These are phyloP conservation scores for Fusarium tuaranense DNA, from an alignment of 2,329 filamentous ascomycete genomes.

Conservation along the genomic window DNA sequence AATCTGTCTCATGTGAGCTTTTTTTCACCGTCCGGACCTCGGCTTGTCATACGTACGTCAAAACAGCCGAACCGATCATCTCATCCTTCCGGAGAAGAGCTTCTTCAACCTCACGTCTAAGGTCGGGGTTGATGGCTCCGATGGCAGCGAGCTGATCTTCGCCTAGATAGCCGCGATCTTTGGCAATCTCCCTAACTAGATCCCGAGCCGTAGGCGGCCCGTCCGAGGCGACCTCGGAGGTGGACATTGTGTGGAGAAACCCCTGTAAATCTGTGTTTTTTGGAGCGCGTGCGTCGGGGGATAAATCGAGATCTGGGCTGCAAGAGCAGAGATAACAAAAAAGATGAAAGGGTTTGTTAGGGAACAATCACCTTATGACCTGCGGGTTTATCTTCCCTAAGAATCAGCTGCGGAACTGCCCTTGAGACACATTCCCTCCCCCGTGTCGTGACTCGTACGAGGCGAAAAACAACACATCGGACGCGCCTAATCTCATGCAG, in stretches of 20 bases:
- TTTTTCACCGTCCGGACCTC: neutral
- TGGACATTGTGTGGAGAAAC: neutral
- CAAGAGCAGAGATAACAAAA: slow-evolving; percentile 11
- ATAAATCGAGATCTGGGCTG: neutral
- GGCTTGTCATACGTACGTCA: slow-evolving; percentile 29
- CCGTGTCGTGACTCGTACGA: slow-evolving; percentile 16
- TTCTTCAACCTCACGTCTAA: slow-evolving; percentile 35
- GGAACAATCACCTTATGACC: neutral
- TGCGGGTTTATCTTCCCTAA: neutral
- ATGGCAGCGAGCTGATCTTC: slow-evolving; percentile 35
- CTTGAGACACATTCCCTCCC: neutral
- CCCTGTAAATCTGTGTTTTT: neutral
- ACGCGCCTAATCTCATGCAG: slow-evolving; percentile 22
- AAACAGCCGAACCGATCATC: slow-evolving; percentile 39
- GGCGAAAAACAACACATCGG: slow-evolving; percentile 11
- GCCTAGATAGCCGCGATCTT: slow-evolving; percentile 36
- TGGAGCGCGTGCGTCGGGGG: neutral
- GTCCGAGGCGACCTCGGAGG: neutral
- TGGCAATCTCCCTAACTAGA: slow-evolving; percentile 38
- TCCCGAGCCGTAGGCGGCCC: slow-evolving; percentile 21
- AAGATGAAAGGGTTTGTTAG: neutral
- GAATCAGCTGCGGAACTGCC: neutral
- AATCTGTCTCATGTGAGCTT: slow-evolving; percentile 46
- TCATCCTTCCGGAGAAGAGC: slow-evolving; percentile 39
- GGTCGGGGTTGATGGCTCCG: slow-evolving; percentile 28